phyloP scores from a whole-genome alignment of 768 basidiomycete species.

The Gelatoporia subvermispora region DNA sequence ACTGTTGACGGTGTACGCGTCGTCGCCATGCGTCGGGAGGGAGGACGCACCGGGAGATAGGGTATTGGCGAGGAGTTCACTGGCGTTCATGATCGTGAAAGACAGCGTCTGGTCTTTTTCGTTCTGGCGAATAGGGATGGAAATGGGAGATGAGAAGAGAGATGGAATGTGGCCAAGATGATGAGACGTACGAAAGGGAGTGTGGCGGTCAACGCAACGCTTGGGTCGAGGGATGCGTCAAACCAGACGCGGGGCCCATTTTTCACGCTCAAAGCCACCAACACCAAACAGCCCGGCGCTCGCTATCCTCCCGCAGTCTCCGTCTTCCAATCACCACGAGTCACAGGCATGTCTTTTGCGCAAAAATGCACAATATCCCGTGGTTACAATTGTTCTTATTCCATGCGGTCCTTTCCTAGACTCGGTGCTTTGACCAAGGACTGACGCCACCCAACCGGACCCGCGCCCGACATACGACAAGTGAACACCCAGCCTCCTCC shows the following conservation, averaged over 20 bases:
- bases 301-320: background rate
- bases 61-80: constrained; percentile 86
- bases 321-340: background rate
- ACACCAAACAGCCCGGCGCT: constrained; percentile 7
- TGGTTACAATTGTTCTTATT: too few species aligned
- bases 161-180: constrained; percentile 7
- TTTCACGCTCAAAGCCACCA: constrained; percentile 12
- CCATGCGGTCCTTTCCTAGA: background rate
- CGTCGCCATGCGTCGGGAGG: constrained; percentile 25
- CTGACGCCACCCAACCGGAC: background rate
- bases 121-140: background rate
- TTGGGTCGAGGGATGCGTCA: constrained; percentile 20
- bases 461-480: background rate
- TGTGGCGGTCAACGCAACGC: background rate
- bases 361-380: too few species aligned
- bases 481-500: background rate
- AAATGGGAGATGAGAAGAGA: constrained; percentile 3
- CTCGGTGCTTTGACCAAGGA: background rate
- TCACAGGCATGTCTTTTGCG: background rate
- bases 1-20: background rate
- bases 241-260: constrained; percentile 10
- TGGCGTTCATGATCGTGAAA: constrained; percentile 75
- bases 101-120: constrained; percentile 8
- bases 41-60: constrained; percentile 75
- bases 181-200: background rate